These are phyloP conservation scores for Aschersonia sp. DNA, from an alignment of 2,329 filamentous ascomycete species.

Conservation along the genomic window DNA sequence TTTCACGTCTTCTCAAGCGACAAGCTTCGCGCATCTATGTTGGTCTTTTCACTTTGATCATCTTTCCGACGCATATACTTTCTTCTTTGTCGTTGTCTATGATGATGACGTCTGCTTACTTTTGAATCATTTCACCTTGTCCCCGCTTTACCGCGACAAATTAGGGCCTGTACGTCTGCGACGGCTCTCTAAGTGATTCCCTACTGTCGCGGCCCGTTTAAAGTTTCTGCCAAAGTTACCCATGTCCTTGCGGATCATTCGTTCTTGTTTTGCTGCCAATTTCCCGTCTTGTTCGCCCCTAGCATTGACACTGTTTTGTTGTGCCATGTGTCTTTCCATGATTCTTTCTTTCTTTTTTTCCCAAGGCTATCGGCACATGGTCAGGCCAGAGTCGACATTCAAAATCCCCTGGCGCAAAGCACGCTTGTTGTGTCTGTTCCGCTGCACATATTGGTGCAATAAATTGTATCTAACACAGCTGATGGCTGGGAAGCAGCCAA, in stretches of 20 bases:
- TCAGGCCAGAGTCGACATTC: too few species aligned
- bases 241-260: too few species aligned
- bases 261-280: too few species aligned
- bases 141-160: not conserved
- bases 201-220: too few species aligned
- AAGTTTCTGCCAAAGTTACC: too few species aligned
- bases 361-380: not conserved
- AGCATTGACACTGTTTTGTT: too few species aligned
- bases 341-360: not conserved
- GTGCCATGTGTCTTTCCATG: not conserved
- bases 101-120: not conserved
- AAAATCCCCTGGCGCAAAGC: not conserved
- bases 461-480: not conserved
- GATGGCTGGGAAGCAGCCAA: too few species aligned
- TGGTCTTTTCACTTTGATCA: not conserved
- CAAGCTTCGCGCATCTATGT: constrained; percentile 2
- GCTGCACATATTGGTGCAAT: not conserved
- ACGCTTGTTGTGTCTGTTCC: not conserved
- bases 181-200: not conserved
- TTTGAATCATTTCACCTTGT: not conserved
- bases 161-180: not conserved
- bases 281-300: too few species aligned
- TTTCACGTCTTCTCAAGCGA: constrained; percentile 7
- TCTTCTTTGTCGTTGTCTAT: not conserved
- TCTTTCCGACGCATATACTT: not conserved